Percentiles rank a stretch among this genome's conserved stretches.
phyloP scores from a whole-genome alignment of 495 filamentous ascomycete genomes.

The Chaetomium fimeti region DNA sequence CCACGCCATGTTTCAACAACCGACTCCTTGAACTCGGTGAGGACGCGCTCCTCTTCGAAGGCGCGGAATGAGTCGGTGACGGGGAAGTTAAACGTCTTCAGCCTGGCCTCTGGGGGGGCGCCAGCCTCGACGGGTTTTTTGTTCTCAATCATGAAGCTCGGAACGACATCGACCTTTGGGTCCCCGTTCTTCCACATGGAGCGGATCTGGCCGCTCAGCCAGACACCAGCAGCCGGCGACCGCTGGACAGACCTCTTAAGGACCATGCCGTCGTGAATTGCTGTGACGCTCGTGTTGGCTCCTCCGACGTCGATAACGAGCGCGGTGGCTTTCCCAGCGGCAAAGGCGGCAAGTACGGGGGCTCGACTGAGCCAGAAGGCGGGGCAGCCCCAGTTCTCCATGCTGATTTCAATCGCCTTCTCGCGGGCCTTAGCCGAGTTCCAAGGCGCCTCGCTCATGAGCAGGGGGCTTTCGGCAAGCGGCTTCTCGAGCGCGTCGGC shows the following conservation, averaged over 20 bases:
- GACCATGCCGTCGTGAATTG: slow-evolving; percentile 91
- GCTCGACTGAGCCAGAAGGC: slow-evolving; percentile 81
- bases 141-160: slow-evolving; percentile 80
- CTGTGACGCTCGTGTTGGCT: slow-evolving; percentile 84
- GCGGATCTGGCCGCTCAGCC: slow-evolving; percentile 83
- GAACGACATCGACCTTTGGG: slow-evolving; percentile 75
- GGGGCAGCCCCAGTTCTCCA: slow-evolving; percentile 92
- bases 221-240: slow-evolving; percentile 82
- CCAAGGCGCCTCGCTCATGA: slow-evolving; percentile 95
- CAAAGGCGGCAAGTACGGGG: slow-evolving; percentile 65
- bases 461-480: slow-evolving; percentile 80
- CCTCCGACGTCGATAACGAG: slow-evolving; percentile 91
- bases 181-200: slow-evolving; percentile 70
- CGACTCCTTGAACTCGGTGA: slow-evolving; percentile 96
- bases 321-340: slow-evolving; percentile 85
- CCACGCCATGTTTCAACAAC: slow-evolving; percentile 93
- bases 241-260: slow-evolving; percentile 82
- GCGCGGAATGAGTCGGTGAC: slow-evolving; percentile 71
- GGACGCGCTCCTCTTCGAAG: slow-evolving; percentile 86
- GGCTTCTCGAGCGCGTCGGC: slow-evolving; percentile 72
- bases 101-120: slow-evolving; percentile 58
- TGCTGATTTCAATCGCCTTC: slow-evolving; percentile 87
- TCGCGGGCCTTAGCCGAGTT: slow-evolving; percentile 83
- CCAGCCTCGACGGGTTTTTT: slow-evolving; percentile 89
- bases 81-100: slow-evolving; percentile 61